These are phyloP conservation scores for Salvia hispanica DNA, from an alignment of 257 asterid species.

Conservation along the genomic window DNA sequence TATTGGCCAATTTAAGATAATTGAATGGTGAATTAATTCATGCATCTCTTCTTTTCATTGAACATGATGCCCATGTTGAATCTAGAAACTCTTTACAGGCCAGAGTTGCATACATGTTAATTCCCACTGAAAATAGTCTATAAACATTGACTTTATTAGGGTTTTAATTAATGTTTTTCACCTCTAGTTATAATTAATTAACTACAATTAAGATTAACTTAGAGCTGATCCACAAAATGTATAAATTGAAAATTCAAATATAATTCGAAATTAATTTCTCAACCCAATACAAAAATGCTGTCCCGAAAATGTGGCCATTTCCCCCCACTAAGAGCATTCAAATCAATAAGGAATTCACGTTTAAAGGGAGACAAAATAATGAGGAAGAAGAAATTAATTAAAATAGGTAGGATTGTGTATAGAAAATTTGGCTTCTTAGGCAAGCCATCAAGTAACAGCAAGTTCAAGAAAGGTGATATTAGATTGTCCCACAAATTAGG, in stretches of 20 bases:
- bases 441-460: too few relatives aligned
- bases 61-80: background rate
- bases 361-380: background rate
- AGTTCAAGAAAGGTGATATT: conserved; percentile 29
- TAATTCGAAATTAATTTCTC: background rate
- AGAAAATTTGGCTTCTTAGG: conserved; percentile 35
- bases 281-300: background rate
- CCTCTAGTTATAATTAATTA: too few relatives aligned
- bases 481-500: conserved; percentile 43
- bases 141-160: too few relatives aligned
- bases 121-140: background rate
- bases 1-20: background rate
- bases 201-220: too few relatives aligned
- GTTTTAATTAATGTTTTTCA: too few relatives aligned
- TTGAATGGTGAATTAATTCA: background rate
- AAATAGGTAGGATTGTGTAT: background rate
- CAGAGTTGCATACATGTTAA: background rate
- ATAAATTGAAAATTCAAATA: background rate
- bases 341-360: too few relatives aligned
- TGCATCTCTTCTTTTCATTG: background rate
- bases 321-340: too few relatives aligned
- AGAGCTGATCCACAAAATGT: too few relatives aligned
- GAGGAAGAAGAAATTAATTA: background rate
- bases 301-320: background rate
- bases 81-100: background rate